Conservation (phyloP, 2,329 filamentous ascomycete genomes). For the Aspergillus floridensis region DNA sequence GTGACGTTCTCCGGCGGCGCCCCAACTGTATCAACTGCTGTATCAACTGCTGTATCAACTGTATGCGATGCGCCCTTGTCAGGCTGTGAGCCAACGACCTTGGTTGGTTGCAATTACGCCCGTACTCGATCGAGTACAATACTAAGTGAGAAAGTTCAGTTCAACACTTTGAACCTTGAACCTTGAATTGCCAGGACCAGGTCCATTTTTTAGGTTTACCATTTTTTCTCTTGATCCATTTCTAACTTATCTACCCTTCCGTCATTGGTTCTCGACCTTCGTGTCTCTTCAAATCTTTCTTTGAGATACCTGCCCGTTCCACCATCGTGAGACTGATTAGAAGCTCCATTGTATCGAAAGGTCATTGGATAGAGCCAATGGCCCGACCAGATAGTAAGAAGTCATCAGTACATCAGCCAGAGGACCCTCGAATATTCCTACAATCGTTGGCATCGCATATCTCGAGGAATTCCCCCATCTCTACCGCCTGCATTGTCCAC, state of each 20-base stretch:
- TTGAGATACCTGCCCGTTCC: not conserved
- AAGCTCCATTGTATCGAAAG: no score
- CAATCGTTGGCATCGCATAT: not conserved
- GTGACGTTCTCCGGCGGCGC: constrained; percentile 37
- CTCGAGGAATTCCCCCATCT: constrained; percentile 3
- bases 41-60: not conserved
- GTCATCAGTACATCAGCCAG: no score
- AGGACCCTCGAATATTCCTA: not conserved
- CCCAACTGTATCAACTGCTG: constrained; percentile 4
- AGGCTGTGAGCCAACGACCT: constrained; percentile 21
- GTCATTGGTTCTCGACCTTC: not conserved
- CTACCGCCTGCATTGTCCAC: constrained; percentile 7
- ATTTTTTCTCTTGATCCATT: constrained; percentile 2
- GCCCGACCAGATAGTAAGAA: no score
- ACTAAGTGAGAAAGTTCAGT: not conserved
- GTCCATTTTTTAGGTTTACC: constrained; percentile 6
- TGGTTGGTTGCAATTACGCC: constrained; percentile 19
- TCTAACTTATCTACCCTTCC: not conserved
- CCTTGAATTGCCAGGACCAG: constrained; percentile 2
- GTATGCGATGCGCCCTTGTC: constrained; percentile 9
- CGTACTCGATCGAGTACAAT: constrained; percentile 5
- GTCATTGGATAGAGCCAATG: no score
- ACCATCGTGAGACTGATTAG: not conserved
- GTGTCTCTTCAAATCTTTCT: not conserved
- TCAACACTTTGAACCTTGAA: no score